These are phyloP conservation scores for Flaveria trinervia DNA, from an alignment of 129 eudicot species.

Conservation along the genomic window DNA sequence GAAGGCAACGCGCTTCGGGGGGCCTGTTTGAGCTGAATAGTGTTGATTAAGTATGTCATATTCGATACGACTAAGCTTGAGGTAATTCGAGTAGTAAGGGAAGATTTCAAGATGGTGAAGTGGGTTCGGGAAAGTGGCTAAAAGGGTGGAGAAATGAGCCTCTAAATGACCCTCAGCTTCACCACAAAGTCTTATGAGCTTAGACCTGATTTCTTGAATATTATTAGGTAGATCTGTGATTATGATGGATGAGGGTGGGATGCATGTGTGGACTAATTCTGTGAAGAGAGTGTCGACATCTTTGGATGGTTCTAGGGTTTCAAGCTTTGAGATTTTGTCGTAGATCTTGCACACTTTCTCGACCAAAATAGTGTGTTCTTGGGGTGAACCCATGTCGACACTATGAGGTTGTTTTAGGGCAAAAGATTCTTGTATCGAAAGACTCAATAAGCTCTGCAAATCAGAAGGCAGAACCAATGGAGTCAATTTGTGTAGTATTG, in stretches of 20 bases:
- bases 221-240: slow-evolving; percentile 48
- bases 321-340: slow-evolving; percentile 66
- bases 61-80: slow-evolving; percentile 69
- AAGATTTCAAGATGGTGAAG: slow-evolving; percentile 63
- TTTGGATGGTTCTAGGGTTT: slow-evolving; percentile 77
- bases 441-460: slow-evolving; percentile 25
- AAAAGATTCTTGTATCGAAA: slow-evolving; percentile 22
- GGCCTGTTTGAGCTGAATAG: slow-evolving; percentile 12
- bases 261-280: slow-evolving; percentile 67
- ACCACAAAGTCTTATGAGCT: slow-evolving; percentile 71
- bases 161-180: slow-evolving; percentile 79
- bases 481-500: slow-evolving; percentile 28
- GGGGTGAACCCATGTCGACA: slow-evolving; percentile 80
- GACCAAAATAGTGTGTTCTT: slow-evolving; percentile 52
- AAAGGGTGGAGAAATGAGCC: slow-evolving; percentile 62
- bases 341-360: slow-evolving; percentile 57
- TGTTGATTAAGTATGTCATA: slow-evolving; percentile 54
- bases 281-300: slow-evolving; percentile 84
- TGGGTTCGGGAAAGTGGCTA: slow-evolving; percentile 54
- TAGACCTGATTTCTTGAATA: slow-evolving; percentile 63
- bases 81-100: slow-evolving; percentile 77
- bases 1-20: slow-evolving; percentile 59
- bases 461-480: slow-evolving; percentile 30
- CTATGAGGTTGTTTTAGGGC: slow-evolving; percentile 40
- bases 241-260: slow-evolving; percentile 66